A percentile compares a stretch with the other conserved stretches of the same genome.
phyloP scores from a whole-genome alignment of 1,284 basidiomycete genomes.

The Ustilago crameri region DNA sequence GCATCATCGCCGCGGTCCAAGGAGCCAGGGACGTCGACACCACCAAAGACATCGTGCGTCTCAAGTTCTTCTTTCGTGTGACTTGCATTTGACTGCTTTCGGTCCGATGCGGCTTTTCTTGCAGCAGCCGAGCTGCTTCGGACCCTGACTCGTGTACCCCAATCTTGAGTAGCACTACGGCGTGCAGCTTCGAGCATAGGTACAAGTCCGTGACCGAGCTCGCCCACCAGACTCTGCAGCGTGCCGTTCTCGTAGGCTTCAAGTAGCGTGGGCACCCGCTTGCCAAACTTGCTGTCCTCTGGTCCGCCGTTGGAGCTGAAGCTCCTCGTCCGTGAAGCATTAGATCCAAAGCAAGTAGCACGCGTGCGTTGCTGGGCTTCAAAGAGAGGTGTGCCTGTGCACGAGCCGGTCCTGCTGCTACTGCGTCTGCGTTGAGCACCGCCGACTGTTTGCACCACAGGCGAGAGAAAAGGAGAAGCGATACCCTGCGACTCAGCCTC shows the following conservation, averaged over 20 bases:
- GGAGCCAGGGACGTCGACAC: constrained; percentile 40
- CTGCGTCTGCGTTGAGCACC: constrained; percentile 32
- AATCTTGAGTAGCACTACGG: constrained; percentile 54
- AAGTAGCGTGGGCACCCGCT: constrained; percentile 46
- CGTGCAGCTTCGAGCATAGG: constrained; percentile 58
- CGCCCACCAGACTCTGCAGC: constrained; percentile 44
- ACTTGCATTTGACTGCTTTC: constrained; percentile 15
- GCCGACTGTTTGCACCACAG: constrained; percentile 22
- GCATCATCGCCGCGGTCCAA: constrained; percentile 59
- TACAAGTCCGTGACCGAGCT: constrained; percentile 46
- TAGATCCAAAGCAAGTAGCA: constrained; percentile 31
- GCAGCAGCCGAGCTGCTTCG: constrained; percentile 15
- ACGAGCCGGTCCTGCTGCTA: constrained; percentile 28
- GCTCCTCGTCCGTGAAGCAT: constrained; percentile 29
- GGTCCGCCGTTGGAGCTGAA: constrained; percentile 47
- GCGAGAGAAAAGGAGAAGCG: constrained; percentile 41
- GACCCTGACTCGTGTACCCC: constrained; percentile 52
- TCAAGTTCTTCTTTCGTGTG: constrained; percentile 16
- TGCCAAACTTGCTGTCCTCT: constrained; percentile 37
- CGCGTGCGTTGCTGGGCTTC: constrained; percentile 19
- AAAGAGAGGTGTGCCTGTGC: constrained; percentile 29
- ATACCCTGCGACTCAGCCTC: constrained; percentile 24
- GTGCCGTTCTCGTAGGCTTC: constrained; percentile 63
- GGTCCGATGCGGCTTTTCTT: constrained; percentile 8
- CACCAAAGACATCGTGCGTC: constrained; percentile 36